Evolutionary conservation across 352 stramenopile species (phyloP).

Genomic region (Pythium biforme): DNA sequence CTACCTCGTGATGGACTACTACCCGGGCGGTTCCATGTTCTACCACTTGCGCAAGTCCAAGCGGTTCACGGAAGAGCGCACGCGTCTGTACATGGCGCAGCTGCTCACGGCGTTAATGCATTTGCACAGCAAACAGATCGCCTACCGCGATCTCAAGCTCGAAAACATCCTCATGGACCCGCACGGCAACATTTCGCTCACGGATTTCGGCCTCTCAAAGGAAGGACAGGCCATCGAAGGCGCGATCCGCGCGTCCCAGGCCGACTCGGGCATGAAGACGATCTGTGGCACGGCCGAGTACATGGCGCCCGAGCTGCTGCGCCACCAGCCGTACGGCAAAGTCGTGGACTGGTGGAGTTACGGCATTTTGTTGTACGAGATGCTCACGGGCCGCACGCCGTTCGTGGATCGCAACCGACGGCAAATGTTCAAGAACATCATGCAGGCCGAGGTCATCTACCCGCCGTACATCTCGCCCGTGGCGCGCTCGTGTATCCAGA

Average conservation of each 20-base stretch:
- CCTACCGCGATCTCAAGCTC: constrained; percentile 88
- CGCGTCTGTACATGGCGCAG: constrained; percentile 86
- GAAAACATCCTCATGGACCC: constrained; percentile 91
- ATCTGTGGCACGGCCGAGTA: constrained; percentile 89
- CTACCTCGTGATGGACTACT: constrained; percentile 97
- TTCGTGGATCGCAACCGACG: constrained; percentile 87
- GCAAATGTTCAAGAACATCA: constrained; percentile 92
- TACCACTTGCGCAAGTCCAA: constrained; percentile 88
- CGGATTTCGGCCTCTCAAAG: constrained; percentile 88
- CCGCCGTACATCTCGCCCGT: constrained; percentile 80
- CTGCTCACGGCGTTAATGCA: constrained; percentile 87
- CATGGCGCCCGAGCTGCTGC: constrained; percentile 83
- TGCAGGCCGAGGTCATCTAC: constrained; percentile 87
- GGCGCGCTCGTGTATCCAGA: constrained; percentile 76
- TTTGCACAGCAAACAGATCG: constrained; percentile 87
- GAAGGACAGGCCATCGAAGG: constrained; percentile 82
- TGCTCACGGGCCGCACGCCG: constrained; percentile 84
- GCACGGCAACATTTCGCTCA: constrained; percentile 85
- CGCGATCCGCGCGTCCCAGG: constrained; percentile 77
- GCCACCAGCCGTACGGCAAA: constrained; percentile 86
- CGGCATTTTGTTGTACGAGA: constrained; percentile 87
- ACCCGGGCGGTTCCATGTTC: constrained; percentile 89
- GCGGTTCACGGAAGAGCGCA: constrained; percentile 82
- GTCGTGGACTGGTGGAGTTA: constrained; percentile 91
- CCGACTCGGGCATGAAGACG: constrained; percentile 84